Evolutionary conservation across 2,329 filamentous ascomycete genomes (phyloP).

Genomic region (Penicillium sp.): DNA sequence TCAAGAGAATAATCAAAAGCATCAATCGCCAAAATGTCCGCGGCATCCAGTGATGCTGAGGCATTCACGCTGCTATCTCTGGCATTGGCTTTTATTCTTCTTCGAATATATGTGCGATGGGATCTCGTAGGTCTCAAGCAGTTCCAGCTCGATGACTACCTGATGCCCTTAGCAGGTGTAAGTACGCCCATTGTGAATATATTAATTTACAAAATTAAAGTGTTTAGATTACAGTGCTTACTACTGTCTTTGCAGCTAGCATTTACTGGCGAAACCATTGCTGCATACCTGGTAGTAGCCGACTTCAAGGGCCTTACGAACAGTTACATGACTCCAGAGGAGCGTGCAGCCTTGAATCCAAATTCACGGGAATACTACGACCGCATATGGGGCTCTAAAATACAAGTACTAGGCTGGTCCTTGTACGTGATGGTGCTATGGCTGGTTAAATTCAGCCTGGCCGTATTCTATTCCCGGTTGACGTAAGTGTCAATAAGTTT

Average conservation of each 20-base stretch:
- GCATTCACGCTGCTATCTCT: conserved; percentile 49
- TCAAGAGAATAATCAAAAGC: neutral
- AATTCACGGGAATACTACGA: conserved; percentile 43
- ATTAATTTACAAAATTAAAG: neutral
- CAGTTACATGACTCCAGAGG: conserved; percentile 50
- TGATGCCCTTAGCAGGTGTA: conserved; percentile 52
- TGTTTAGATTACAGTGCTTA: neutral
- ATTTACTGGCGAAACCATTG: conserved; percentile 46
- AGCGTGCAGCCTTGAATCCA: conserved; percentile 45
- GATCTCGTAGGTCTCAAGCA: conserved; percentile 41
- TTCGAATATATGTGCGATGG: conserved; percentile 49
- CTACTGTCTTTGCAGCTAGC: conserved; percentile 32
- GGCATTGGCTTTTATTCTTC: conserved; percentile 44
- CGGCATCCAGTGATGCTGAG: conserved; percentile 25
- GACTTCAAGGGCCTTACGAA: conserved; percentile 51
- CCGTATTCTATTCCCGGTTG: conserved; percentile 53
- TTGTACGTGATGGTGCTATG: conserved; percentile 51
- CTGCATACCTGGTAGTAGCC: conserved; percentile 47
- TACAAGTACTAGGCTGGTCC: conserved; percentile 52
- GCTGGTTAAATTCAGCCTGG: conserved; percentile 51
- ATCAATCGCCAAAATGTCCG: neutral
- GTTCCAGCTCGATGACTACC: conserved; percentile 53
- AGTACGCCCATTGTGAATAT: conserved; percentile 17
- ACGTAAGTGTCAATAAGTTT: conserved; percentile 29
- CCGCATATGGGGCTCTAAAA: conserved; percentile 49